Percentiles rank a stretch among this genome's conserved stretches.
Conservation (phyloP, 192 early-diverging fungal species). For the Coemansia sp. region DNA sequence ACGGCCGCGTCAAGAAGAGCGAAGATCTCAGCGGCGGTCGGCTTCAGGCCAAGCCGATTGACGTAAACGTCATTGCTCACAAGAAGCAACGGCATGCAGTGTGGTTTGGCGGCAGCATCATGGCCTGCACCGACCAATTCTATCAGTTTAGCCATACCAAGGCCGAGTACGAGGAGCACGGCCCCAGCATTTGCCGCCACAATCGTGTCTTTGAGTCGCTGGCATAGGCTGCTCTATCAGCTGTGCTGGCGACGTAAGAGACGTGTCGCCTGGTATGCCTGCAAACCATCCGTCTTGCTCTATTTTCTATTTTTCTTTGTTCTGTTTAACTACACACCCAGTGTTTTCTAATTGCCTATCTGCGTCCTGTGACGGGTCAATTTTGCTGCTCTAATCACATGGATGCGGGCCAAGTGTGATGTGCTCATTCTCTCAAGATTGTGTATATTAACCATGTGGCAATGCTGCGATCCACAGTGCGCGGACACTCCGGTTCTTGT, state of each 20-base stretch:
- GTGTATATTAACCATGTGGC: background rate
- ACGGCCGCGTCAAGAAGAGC: slow-evolving; percentile 68
- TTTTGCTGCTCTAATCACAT: background rate
- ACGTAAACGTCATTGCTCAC: slow-evolving; percentile 97
- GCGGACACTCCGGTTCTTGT: background rate
- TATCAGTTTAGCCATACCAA: slow-evolving; percentile 93
- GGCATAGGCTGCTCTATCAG: slow-evolving; percentile 22
- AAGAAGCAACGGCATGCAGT: slow-evolving; percentile 99
- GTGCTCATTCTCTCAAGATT: background rate
- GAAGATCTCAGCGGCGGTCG: slow-evolving; percentile 73
- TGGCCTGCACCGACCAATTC: slow-evolving; percentile 89
- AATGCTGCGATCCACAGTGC: background rate
- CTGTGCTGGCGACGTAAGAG: background rate
- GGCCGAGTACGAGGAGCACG: slow-evolving; percentile 96
- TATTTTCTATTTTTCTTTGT: background rate
- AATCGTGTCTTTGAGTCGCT: slow-evolving; percentile 81
- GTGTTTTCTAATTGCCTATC: background rate
- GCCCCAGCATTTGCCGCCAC: slow-evolving; percentile 90
- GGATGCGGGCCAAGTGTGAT: background rate
- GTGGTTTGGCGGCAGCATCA: slow-evolving; percentile 96
- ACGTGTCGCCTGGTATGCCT: background rate
- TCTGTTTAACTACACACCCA: background rate
- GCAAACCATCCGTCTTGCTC: background rate
- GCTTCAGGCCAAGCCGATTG: slow-evolving; percentile 77
- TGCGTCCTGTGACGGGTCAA: background rate